Evolutionary conservation across 306 rosid genomes (phyloP), one percentile per base, ranked within the genome.

Genomic region (Glycine latifolia): DNA sequence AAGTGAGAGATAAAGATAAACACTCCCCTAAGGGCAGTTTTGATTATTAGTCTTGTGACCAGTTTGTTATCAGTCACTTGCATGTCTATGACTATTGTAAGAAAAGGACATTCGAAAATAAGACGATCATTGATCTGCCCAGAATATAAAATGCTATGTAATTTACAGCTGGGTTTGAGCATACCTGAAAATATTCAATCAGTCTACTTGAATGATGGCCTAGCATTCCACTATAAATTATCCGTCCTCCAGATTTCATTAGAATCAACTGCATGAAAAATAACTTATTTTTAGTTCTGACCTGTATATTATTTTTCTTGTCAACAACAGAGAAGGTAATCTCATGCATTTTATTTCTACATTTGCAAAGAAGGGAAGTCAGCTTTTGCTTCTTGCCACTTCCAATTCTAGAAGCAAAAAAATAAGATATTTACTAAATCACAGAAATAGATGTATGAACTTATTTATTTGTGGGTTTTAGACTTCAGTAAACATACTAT

Each of bases 221-320:
- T 17, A 92, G 82, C 81, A 67, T 71, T 65, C 97, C 97, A 35
- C 82, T 87, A 72, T 89, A 92, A 76, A 90, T 89, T 60, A 92
- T 88, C 82, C 59, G 87, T 70, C 97, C 97, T 69, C 97, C 97
- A 4, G 81, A 53, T 88, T 92, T 90, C 93, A 92, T 89, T 69
- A 91, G 90, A 87, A 90, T 86, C 93, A 92, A 87, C 93, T 92
- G 87, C 91, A 87, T 39, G 65, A 80, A 82, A 63, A 49, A 81
- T 10, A 82, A 83, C 9, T 48, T 13, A 26, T 44, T 78, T 52
- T 79, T 65, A 80, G 79, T 80, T 61, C 60, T 54, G 78, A 77
- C 46, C 71, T 55, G 55, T 52, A 83, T 55, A 43, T 31, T 76
- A 56, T 46, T 68, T n/a, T 56, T 85, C 67, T 35, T 74, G 80